Conservation (phyloP, 192 early-diverging fungal species). For the Allomyces arbusculus region DNA sequence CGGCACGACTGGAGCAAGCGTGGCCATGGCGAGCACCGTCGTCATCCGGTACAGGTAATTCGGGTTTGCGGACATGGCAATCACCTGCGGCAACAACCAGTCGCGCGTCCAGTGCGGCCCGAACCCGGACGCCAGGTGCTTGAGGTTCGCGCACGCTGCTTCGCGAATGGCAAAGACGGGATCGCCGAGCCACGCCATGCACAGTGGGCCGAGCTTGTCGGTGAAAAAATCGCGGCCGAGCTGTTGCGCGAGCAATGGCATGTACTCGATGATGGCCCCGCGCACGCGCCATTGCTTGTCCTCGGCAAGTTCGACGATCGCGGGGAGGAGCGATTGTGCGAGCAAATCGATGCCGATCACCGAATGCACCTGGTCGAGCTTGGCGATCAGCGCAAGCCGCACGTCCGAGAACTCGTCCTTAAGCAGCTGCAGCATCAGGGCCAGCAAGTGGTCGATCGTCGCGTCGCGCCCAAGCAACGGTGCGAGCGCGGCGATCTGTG, state of each 20-base stretch:
- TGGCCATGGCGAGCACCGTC: slow-evolving; percentile 86
- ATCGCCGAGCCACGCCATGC: slow-evolving; percentile 98
- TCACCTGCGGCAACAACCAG: slow-evolving; percentile 83
- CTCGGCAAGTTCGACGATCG: slow-evolving; percentile 95
- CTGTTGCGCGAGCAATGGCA: slow-evolving; percentile 91
- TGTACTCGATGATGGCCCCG: slow-evolving; percentile 96
- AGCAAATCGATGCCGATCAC: slow-evolving; percentile 95
- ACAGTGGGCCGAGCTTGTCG: slow-evolving; percentile 78
- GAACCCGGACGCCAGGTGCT: slow-evolving; percentile 93
- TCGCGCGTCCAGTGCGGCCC: slow-evolving; percentile 92
- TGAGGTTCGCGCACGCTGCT: slow-evolving; percentile 83
- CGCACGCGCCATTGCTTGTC: slow-evolving; percentile 99
- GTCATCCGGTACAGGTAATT: slow-evolving; percentile 99
- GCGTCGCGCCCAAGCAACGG: slow-evolving; percentile 84
- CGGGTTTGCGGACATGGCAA: slow-evolving; percentile 66
- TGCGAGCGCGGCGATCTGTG: slow-evolving; percentile 85
- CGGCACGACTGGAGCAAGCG: slow-evolving; percentile 68
- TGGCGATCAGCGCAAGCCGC: slow-evolving; percentile 93
- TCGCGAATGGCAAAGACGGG: slow-evolving; percentile 93
- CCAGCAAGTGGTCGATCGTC: slow-evolving; percentile 83
- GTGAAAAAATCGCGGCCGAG: slow-evolving; percentile 93
- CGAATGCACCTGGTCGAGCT: slow-evolving; percentile 85
- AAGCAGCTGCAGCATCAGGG: slow-evolving; percentile 82
- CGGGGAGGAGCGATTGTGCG: slow-evolving; percentile 88
- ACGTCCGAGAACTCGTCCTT: slow-evolving; percentile 97